Evolutionary conservation across 345 rosid genomes (phyloP).

Genomic region (Populus euphratica): DNA sequence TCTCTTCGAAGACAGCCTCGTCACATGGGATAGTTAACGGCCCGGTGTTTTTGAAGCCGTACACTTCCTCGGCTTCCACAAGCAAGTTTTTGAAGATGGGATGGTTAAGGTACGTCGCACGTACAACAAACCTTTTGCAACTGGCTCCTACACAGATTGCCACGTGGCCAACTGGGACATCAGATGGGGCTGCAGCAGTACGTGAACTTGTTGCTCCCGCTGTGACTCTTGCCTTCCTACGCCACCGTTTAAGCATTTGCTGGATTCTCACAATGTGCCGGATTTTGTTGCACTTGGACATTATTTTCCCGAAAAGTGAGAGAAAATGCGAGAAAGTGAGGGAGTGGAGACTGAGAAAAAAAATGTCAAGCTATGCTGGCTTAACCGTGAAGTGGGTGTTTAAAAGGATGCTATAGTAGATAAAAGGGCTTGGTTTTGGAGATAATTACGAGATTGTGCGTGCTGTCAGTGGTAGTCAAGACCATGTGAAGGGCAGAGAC

Average conservation of each 20-base stretch:
- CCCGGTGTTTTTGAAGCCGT: slow-evolving; percentile 67
- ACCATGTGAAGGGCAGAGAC: slow-evolving; percentile 8
- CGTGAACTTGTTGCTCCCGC: slow-evolving; percentile 18
- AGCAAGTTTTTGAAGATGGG: slow-evolving; percentile 68
- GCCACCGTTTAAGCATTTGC: slow-evolving; percentile 78
- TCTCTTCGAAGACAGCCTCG: slow-evolving; percentile 74
- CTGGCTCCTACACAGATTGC: slow-evolving; percentile 67
- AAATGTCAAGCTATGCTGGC: neutral
- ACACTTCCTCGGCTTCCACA: slow-evolving; percentile 76
- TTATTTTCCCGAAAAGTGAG: slow-evolving; percentile 20
- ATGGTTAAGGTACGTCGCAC: slow-evolving; percentile 74
- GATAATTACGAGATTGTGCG: slow-evolving; percentile 17
- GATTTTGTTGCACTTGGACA: slow-evolving; percentile 54
- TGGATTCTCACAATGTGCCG: slow-evolving; percentile 69
- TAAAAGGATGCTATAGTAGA: neutral
- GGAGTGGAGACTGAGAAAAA: neutral
- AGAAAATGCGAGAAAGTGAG: slow-evolving; percentile 21
- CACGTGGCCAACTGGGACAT: slow-evolving; percentile 81
- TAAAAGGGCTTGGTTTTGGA: slow-evolving; percentile 6
- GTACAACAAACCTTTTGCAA: slow-evolving; percentile 58
- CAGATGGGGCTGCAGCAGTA: slow-evolving; percentile 32
- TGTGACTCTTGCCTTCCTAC: slow-evolving; percentile 50
- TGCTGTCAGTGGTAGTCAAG: neutral
- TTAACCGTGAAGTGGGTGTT: neutral
- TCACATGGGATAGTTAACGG: slow-evolving; percentile 80